These are phyloP conservation scores for Imleria badia DNA, from an alignment of 768 basidiomycete species.

Conservation along the genomic window DNA sequence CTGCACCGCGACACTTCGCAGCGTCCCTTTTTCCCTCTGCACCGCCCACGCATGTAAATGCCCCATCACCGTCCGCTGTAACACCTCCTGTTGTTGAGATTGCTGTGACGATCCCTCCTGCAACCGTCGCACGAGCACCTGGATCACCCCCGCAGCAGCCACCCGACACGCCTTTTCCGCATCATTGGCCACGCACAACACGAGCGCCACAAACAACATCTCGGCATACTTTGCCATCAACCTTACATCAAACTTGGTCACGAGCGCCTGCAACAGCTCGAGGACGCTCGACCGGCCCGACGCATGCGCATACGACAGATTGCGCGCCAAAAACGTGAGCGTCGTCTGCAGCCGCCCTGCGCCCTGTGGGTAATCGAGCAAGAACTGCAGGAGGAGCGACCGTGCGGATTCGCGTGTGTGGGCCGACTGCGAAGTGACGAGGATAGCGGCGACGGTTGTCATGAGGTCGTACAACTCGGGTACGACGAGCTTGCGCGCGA, in stretches of 20 bases:
- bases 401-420: constrained; percentile 92
- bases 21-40: constrained; percentile 55
- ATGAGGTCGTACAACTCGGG: constrained; percentile 97
- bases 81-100: constrained; percentile 50
- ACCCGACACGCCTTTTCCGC: constrained; percentile 86
- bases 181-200: constrained; percentile 94
- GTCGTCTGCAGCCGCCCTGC: constrained; percentile 84
- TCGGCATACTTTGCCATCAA: constrained; percentile 81
- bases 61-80: constrained; percentile 54
- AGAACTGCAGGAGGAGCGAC: constrained; percentile 85
- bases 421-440: constrained; percentile 90
- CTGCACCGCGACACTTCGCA: constrained; percentile 75
- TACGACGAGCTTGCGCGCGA: constrained; percentile 87
- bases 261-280: constrained; percentile 83
- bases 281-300: constrained; percentile 92
- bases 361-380: constrained; percentile 97
- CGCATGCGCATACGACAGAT: constrained; percentile 87
- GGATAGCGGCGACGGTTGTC: constrained; percentile 86
- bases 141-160: constrained; percentile 83
- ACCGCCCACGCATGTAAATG: constrained; percentile 81
- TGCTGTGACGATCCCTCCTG: constrained; percentile 58
- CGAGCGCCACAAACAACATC: constrained; percentile 85
- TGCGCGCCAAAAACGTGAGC: constrained; percentile 90
- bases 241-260: constrained; percentile 77
- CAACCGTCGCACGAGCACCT: constrained; percentile 68